Evolutionary conservation across 495 filamentous ascomycete genomes (phyloP).

Genomic region (Extremus antarcticus): DNA sequence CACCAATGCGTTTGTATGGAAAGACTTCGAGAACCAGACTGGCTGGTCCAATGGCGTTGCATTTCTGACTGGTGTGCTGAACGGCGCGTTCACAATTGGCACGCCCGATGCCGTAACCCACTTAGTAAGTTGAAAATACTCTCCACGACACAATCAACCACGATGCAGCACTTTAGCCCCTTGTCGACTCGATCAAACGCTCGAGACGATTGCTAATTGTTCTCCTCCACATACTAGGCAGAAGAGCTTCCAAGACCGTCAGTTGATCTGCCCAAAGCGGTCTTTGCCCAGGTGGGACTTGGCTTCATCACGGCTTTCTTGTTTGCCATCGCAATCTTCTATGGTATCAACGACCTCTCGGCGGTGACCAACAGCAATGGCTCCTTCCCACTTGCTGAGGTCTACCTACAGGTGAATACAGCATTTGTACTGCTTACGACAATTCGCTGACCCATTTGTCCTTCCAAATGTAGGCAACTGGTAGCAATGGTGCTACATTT

Average conservation of each 20-base stretch:
- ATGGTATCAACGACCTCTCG: slow-evolving; percentile 55
- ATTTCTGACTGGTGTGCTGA: slow-evolving; percentile 71
- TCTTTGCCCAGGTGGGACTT: slow-evolving; percentile 35
- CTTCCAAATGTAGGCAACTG: slow-evolving; percentile 65
- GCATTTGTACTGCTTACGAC: no score
- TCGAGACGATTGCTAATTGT: no score
- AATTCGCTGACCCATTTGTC: no score
- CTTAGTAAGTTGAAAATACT: no score
- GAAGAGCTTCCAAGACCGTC: slow-evolving; percentile 67
- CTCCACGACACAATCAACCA: no score
- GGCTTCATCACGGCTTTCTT: slow-evolving; percentile 59
- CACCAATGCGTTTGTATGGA: slow-evolving; percentile 35
- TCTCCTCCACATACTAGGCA: no score
- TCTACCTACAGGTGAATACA: no score
- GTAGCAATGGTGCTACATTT: slow-evolving; percentile 42
- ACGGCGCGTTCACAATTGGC: slow-evolving; percentile 76
- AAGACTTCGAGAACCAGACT: slow-evolving; percentile 44
- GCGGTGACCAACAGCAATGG: slow-evolving; percentile 43
- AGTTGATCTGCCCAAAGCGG: slow-evolving; percentile 49
- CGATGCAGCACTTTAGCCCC: no score
- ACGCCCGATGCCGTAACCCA: slow-evolving; percentile 61
- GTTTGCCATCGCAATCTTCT: slow-evolving; percentile 65
- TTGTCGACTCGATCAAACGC: no score
- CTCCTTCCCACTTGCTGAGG: slow-evolving; percentile 62
- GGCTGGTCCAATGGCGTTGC: slow-evolving; percentile 64